Base-by-base conservation (phyloP, 805 yeast species). In the Myxozyma neglecta region DNA sequence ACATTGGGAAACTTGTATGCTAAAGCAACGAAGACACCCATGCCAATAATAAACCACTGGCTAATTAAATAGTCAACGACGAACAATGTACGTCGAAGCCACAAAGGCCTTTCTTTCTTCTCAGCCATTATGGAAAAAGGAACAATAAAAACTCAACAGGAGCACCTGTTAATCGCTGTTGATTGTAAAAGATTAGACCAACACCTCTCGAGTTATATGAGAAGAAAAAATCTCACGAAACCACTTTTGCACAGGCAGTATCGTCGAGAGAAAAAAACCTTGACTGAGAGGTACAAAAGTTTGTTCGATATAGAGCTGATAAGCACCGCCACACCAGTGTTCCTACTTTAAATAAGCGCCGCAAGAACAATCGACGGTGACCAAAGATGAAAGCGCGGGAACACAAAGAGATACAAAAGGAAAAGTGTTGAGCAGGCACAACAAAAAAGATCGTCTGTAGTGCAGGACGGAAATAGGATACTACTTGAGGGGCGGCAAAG, bases 1-100 rank as follows among this genome's bases (percentile, higher is more conserved):
- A 91, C 90, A 58, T 85, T 80, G 0, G 97, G 97, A 63, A 84
- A 89, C 70, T 84, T 83, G 67, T 86, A 81, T 0, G 96, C 94
- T 39, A 90, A 79, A 8, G 88, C 86, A 43, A 91, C 81, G 59
- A 88, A 84, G 0, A 87, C 81, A 0, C 90, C 96, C 66, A 90
- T 76, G 6, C 83, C 80, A 5, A 87, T 76, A 70, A 88, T 85
- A 72, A 90, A 89, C 97, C 97, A 91, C 87, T 65, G 56, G 36
- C 46, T 32, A 36, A 64, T 57, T 20, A 59, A 35, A 35, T 46
- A 54, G 55, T 51, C 55, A 46, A 51, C 11, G 13, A 51, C 16
- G 16, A 18, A 39, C 47, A 51, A 32, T 9, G 46, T 20, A 14
- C 55, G 55, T 37, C 55, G 55, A 13, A 51, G 55, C 55, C 55